Evolutionary conservation across 495 filamentous ascomycete genomes (phyloP).

Genomic region (Podospora conica): DNA sequence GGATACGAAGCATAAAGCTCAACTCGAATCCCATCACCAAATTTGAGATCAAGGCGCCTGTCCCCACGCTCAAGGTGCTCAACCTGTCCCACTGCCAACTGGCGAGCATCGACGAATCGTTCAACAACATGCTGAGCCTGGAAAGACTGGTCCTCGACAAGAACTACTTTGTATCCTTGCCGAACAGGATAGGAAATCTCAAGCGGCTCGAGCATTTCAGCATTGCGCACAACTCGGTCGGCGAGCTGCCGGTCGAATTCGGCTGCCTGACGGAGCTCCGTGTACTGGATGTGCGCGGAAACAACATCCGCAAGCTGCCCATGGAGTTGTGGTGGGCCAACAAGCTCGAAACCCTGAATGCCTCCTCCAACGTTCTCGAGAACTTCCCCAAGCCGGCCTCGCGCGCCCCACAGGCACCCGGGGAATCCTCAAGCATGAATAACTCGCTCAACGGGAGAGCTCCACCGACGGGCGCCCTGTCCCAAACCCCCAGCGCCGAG

Average conservation of each 20-base stretch:
- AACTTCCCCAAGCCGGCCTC: conserved; percentile 80
- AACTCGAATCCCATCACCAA: conserved; percentile 92
- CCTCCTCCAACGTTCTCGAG: conserved; percentile 87
- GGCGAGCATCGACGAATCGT: conserved; percentile 77
- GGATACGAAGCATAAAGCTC: conserved; percentile 73
- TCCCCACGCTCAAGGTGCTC: conserved; percentile 75
- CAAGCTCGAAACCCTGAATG: conserved; percentile 84
- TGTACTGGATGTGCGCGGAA: conserved; percentile 81
- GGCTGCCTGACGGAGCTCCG: conserved; percentile 78
- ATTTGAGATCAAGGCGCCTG: conserved; percentile 70
- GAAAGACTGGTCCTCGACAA: conserved; percentile 84
- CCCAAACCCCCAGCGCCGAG: conserved; percentile 63
- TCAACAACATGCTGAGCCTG: conserved; percentile 78
- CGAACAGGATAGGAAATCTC: conserved; percentile 75
- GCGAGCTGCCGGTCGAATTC: conserved; percentile 74
- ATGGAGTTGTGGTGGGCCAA: conserved; percentile 89
- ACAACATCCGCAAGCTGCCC: conserved; percentile 82
- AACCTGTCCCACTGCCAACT: conserved; percentile 86
- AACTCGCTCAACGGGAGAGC: conserved; percentile 40
- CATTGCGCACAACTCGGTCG: conserved; percentile 83
- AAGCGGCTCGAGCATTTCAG: conserved; percentile 84
- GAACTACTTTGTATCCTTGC: conserved; percentile 90
- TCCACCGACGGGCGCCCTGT: conserved; percentile 45
- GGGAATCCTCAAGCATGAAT: conserved; percentile 30
- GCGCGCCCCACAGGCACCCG: conserved; percentile 52